A percentile compares a stretch with the other conserved stretches of the same genome.
Evolutionary conservation across 164 flowering plant genomes (phyloP).

Genomic region (Stephania cephalantha): DNA sequence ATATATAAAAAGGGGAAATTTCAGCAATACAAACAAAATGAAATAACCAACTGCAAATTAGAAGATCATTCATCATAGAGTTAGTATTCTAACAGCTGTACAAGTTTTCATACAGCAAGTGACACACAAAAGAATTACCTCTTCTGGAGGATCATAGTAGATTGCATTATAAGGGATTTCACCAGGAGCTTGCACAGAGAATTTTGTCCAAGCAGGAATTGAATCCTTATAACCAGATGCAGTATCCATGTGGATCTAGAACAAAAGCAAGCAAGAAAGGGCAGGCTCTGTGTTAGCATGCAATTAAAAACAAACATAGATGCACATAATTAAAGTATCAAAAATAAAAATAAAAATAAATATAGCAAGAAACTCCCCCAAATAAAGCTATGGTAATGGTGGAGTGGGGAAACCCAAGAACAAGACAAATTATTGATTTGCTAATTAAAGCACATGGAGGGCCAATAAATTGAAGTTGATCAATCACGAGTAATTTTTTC

Average conservation of each 20-base stretch:
- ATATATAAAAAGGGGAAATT: conserved; percentile 6
- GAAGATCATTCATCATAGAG: background rate
- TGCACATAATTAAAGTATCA: background rate
- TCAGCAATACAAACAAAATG: background rate
- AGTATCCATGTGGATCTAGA: conserved; percentile 92
- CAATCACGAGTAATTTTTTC: too few relatives aligned
- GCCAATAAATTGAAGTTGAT: too few relatives aligned
- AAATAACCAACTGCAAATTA: background rate
- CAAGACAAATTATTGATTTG: background rate
- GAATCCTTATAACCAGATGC: conserved; percentile 93
- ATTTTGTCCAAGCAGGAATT: conserved; percentile 98
- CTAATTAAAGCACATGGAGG: too few relatives aligned
- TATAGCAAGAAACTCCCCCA: background rate
- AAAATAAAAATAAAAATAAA: background rate
- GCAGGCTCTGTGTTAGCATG: background rate
- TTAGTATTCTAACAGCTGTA: background rate
- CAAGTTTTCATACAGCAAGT: background rate
- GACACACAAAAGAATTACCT: conserved; percentile 40
- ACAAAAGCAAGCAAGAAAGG: conserved; percentile 6
- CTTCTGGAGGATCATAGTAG: conserved; percentile 94
- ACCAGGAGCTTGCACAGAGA: conserved; percentile 93
- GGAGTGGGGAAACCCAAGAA: background rate
- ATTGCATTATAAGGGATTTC: conserved; percentile 95
- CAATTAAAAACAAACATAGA: background rate
- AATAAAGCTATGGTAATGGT: too few relatives aligned